Conservation (phyloP, 2,329 filamentous ascomycete species). For the Helotiales sp. region DNA sequence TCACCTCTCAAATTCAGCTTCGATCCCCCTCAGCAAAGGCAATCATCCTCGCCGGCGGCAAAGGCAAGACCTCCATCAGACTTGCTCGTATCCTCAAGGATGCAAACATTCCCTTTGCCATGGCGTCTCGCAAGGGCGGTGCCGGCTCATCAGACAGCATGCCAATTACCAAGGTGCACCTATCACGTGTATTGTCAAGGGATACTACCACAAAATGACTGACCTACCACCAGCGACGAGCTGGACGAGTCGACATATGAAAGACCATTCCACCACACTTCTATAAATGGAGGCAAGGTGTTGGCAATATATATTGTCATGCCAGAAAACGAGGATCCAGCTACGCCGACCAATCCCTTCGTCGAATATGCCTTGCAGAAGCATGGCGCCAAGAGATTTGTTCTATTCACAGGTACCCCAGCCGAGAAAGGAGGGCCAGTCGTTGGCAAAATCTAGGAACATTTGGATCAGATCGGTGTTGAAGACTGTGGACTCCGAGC, state of each 20-base stretch:
- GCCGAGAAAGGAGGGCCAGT: constrained; percentile 32
- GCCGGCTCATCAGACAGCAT: background rate
- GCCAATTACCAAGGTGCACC: constrained; percentile 39
- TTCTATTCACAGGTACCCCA: constrained; percentile 48
- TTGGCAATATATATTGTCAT: constrained; percentile 49
- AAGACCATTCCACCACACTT: constrained; percentile 42
- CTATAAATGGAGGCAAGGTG: constrained; percentile 36
- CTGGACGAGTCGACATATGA: constrained; percentile 48
- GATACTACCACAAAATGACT: background rate
- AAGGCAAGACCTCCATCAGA: constrained; percentile 49
- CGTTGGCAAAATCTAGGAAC: constrained; percentile 46
- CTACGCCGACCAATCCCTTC: constrained; percentile 46
- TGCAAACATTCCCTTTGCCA: constrained; percentile 42
- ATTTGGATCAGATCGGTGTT: constrained; percentile 46
- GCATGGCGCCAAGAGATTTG: constrained; percentile 48
- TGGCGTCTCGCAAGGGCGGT: constrained; percentile 45
- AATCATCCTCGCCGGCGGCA: constrained; percentile 52
- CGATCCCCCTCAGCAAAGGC: constrained; percentile 17
- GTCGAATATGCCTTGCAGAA: constrained; percentile 47
- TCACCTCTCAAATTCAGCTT: background rate
- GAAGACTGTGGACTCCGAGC: constrained; percentile 51
- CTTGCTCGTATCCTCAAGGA: constrained; percentile 44
- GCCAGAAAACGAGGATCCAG: constrained; percentile 42
- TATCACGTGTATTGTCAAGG: background rate
- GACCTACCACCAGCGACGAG: constrained; percentile 45